These are phyloP conservation scores for Spergularia marina DNA, from an alignment of 148 eudicot genomes.

Conservation along the genomic window DNA sequence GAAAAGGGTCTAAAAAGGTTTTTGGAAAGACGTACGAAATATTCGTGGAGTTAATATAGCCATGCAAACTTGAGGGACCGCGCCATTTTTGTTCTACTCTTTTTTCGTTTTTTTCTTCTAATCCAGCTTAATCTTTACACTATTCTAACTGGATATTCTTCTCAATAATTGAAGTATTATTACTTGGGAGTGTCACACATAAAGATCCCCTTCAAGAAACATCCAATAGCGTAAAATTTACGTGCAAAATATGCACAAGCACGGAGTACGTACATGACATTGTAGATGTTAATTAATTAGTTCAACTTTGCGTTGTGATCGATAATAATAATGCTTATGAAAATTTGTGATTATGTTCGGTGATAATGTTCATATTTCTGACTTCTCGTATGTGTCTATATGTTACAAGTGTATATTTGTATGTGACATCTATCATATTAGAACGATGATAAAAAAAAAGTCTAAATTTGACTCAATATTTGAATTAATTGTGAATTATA, in stretches of 20 bases:
- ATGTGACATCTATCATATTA: no score
- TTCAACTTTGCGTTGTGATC: not conserved
- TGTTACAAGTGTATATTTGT: no score
- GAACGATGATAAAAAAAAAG: no score
- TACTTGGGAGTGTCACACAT: not conserved
- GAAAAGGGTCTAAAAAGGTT: conserved; percentile 6
- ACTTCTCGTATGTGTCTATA: no score
- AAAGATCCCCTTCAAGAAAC: not conserved
- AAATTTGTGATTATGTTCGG: no score
- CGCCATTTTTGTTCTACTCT: conserved; percentile 3
- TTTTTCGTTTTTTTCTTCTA: conserved; percentile 2
- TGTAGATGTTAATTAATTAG: not conserved
- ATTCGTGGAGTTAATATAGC: conserved; percentile 31
- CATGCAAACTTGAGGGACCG: conserved; percentile 29
- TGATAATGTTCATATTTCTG: no score
- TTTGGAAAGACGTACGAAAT: conserved; percentile 25
- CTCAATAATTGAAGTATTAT: not conserved
- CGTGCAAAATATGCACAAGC: no score
- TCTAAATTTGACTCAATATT: no score
- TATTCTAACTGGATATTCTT: conserved; percentile 22
- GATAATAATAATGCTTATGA: no score
- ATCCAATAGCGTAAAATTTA: not conserved
- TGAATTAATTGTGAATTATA: no score
- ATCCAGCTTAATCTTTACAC: conserved; percentile 7
- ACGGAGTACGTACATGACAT: no score